Percentiles rank a stretch among this genome's conserved stretches.
Evolutionary conservation across 2,329 filamentous ascomycete species (phyloP).

Genomic region (Trichoderma asperellum): DNA sequence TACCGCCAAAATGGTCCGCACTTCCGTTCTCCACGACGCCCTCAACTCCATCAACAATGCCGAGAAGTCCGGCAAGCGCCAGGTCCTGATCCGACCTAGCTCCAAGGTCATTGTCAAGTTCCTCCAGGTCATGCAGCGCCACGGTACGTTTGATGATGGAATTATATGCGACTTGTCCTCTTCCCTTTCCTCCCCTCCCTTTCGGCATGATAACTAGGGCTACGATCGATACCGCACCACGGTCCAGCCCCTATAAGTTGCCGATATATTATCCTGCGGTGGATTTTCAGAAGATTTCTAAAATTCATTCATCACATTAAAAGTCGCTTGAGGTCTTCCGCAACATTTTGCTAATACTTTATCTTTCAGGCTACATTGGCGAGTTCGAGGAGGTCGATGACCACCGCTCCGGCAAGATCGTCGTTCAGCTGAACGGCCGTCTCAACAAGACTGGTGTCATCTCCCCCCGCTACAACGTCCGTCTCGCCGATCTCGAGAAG

Average conservation of each 20-base stretch:
- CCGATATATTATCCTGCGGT: constrained; percentile 88
- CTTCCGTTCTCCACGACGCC: constrained; percentile 98
- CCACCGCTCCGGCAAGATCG: constrained; percentile 99
- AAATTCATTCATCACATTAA: constrained; percentile 44
- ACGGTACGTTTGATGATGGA: constrained; percentile 71
- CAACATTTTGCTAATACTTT: constrained; percentile 71
- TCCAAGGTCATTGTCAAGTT: constrained; percentile 99
- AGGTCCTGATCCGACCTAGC: constrained; percentile 95
- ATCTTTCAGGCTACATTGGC: constrained; percentile 86
- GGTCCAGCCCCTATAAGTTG: constrained; percentile 99
- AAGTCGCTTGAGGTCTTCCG: constrained; percentile 86
- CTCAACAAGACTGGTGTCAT: constrained; percentile 99
- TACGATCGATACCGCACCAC: constrained; percentile 78
- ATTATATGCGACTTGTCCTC: background rate
- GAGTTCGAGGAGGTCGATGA: constrained; percentile 99
- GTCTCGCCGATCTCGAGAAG: constrained; percentile 97
- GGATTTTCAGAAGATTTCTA: constrained; percentile 93
- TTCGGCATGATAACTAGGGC: constrained; percentile 99
- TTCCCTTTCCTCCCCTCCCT: constrained; percentile 35
- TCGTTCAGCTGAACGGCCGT: constrained; percentile 97
- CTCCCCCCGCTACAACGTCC: constrained; percentile 98
- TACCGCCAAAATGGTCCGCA: constrained; percentile 95
- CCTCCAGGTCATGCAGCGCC: constrained; percentile 98
- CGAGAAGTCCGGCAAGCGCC: constrained; percentile 99
- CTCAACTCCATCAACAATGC: constrained; percentile 99